Evolutionary conservation across 352 stramenopile species (phyloP), one percentile per base, ranked within the genome.

Genomic region (Vaucheria bursata): DNA sequence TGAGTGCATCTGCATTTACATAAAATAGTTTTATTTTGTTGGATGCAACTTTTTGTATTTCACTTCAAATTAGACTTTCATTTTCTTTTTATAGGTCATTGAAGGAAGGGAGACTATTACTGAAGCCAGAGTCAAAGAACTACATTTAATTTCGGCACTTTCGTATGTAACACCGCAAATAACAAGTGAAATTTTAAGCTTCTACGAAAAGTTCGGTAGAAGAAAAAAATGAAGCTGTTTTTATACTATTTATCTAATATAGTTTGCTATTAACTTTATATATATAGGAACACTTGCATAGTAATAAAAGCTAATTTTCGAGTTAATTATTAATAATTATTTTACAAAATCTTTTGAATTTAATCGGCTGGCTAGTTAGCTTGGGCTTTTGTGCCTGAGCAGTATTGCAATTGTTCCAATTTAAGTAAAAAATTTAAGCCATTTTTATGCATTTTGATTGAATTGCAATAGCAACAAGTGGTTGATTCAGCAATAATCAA

Each of bases 81-180:
- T 25, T 25, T 12, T 25, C 45, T 12, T 59, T 12, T 59, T 12
- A 12, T 25, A 69, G 59, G 59, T 29, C 18, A 69, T 69, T 38
- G 59, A 69, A 29, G 18, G 59, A 4, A 8, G 59, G 6, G 59
- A 38, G 5, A 29, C 18, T 34, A 29, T 8, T 8, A 68, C 72
- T 8, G 78, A 74, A 5, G 66, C 73, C 38, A n/a, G 70, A n/a
- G 59, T 83, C 36, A 49, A 53, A 12, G 71, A 73, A 33, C 12
- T 2, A 18, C 78, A 83, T 31, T 52, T 83, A 49, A 8, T 73
- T 0, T 45, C 72, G 37, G 78, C 78, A 37, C 73, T 78, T 3
- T 38, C 39, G 8, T 73, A 83, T 37, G 74, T 83, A 29, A 36
- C 29, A n/a, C 78, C 73, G 6, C 78, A 83, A 45, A 83, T 83